A percentile compares a stretch with the other conserved stretches of the same genome.
Evolutionary conservation across 208 protist genomes (phyloP).

Genomic region (Endotrypanum monterogeii): DNA sequence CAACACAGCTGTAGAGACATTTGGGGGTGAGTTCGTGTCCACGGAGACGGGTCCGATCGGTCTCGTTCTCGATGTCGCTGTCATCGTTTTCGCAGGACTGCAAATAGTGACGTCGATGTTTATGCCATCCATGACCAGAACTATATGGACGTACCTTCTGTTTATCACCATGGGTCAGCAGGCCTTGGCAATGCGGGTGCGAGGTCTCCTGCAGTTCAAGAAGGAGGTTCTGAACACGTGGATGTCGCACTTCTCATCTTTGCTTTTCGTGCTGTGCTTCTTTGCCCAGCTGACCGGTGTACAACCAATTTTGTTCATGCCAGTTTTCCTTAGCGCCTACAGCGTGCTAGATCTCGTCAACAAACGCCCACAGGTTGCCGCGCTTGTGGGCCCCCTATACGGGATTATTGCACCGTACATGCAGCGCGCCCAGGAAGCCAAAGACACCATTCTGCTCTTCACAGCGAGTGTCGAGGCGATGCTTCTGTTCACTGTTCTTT

Average conservation of each 20-base stretch:
- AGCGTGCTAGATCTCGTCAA: slow-evolving; percentile 44
- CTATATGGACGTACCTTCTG: slow-evolving; percentile 48
- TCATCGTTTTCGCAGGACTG: slow-evolving; percentile 16
- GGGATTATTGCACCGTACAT: slow-evolving; percentile 39
- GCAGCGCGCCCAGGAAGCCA: slow-evolving; percentile 33
- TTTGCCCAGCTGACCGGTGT: slow-evolving; percentile 53
- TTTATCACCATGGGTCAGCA: slow-evolving; percentile 48
- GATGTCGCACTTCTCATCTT: slow-evolving; percentile 55
- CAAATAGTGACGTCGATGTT: slow-evolving; percentile 35
- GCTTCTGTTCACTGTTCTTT: slow-evolving; percentile 67
- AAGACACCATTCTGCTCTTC: slow-evolving; percentile 39
- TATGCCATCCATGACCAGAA: slow-evolving; percentile 13
- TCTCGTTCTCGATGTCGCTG: slow-evolving; percentile 27
- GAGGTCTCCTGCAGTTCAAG: slow-evolving; percentile 45
- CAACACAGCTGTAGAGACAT: slow-evolving; percentile 24
- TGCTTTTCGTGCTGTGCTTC: slow-evolving; percentile 52
- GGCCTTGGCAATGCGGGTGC: slow-evolving; percentile 37
- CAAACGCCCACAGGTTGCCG: slow-evolving; percentile 31
- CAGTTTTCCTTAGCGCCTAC: slow-evolving; percentile 48
- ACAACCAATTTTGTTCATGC: slow-evolving; percentile 43
- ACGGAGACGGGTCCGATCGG: slow-evolving; percentile 33
- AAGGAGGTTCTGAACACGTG: slow-evolving; percentile 44
- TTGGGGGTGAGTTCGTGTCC: slow-evolving; percentile 46
- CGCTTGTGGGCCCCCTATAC: slow-evolving; percentile 38
- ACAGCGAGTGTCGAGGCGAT: slow-evolving; percentile 68